These are phyloP conservation scores for Quercus suber DNA, from an alignment of 306 rosid genomes.

Conservation along the genomic window DNA sequence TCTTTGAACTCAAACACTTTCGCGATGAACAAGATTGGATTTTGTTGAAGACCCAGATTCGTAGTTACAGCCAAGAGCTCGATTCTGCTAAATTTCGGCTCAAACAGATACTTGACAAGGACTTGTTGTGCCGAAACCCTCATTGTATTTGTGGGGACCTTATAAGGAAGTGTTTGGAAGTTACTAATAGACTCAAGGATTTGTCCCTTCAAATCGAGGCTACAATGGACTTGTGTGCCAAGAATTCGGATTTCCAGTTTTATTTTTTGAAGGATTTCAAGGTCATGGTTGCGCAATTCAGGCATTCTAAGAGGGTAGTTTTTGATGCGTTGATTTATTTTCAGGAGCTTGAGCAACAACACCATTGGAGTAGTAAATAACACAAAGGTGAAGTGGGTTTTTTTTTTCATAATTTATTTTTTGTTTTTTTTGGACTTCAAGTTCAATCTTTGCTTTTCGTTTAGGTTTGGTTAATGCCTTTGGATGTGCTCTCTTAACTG, in stretches of 20 bases:
- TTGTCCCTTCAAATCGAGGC: not conserved
- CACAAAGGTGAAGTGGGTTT: not conserved
- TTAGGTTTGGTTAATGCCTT: not conserved
- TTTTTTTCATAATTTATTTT: too few species aligned
- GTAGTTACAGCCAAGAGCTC: not conserved
- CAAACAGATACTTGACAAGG: not conserved
- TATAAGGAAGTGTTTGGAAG: constrained; percentile 7
- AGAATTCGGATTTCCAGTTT: not conserved
- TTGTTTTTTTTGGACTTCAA: not conserved
- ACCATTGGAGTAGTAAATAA: not conserved
- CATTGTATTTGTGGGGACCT: not conserved
- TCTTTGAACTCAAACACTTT: not conserved
- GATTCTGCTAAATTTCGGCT: not conserved
- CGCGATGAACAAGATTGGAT: not conserved
- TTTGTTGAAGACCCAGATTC: constrained; percentile 2
- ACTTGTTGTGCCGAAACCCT: not conserved
- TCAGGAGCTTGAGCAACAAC: constrained; percentile 11
- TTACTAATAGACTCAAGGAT: not conserved
- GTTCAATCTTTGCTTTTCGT: not conserved
- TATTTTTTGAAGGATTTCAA: not conserved
- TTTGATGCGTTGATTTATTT: constrained; percentile 4
- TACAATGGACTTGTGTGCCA: constrained; percentile 1
- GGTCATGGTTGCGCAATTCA: not conserved
- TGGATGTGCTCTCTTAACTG: not conserved
- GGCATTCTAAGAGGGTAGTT: not conserved